Base-by-base conservation (phyloP, 768 basidiomycete species). In the Asterophora parasitica region DNA sequence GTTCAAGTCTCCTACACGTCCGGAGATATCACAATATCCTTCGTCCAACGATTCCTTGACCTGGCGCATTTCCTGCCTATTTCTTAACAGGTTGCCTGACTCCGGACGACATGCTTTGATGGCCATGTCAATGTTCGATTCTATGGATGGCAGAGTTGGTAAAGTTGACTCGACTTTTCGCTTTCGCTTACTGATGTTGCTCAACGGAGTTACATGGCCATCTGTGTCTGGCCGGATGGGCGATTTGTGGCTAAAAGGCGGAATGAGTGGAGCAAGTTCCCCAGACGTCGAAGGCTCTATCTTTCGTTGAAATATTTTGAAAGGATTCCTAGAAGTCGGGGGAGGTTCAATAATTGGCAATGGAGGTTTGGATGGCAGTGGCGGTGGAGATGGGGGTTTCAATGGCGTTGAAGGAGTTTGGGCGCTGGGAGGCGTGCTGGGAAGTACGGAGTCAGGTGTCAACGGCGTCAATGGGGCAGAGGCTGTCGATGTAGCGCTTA, bases 11-110 rank as follows among this genome's bases (percentile, higher is more conserved):
- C 77, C 78, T 13, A 71, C 71, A 36, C 75, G 70, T 1, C 85
- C 88, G 42, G 82, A 83, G 10, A 83, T 65, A 62, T 92, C 90
- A 53, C 90, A 92, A 58, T 92, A 92, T 2, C 86, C 84, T 52
- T 89, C 86, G 52, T 88, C 73, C n/a, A 86, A 58, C 7, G 81
- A 81, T 59, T 90, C 88, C 54, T 78, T 84, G 27, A 93, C 78
- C 40, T 74, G 69, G 49, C 79, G 77, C 83, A 90, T 85, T 34
- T 79, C 72, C 58, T 83, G 72, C 38, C 79, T 67, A 59, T 86
- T 88, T 42, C 72, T 72, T 8, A 92, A 58, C 12, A 86, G 57
- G 42, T 78, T 73, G 5, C 74, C 73, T 17, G 76, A 76, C 65
- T 92, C 89, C 4, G 79, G 76, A 40, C 77, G 75, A 57, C 89